Conservation (phyloP, 1,284 basidiomycete species). For the Apiotrichum veenhuisii region DNA sequence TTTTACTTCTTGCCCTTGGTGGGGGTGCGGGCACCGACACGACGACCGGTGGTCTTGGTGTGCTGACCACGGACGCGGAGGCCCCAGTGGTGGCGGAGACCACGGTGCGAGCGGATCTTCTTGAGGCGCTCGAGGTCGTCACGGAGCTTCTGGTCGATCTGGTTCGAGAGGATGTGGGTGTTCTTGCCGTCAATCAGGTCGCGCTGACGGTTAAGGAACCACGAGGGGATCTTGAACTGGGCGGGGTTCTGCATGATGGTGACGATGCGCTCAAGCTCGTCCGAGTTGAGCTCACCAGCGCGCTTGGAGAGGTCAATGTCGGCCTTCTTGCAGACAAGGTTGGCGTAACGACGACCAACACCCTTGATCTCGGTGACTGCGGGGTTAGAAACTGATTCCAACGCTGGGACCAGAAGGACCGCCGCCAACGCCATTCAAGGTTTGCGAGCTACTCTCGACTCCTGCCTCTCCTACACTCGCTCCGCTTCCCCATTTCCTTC, state of each 20-base stretch:
- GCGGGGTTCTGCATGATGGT: constrained; percentile 99
- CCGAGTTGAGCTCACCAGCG: constrained; percentile 89
- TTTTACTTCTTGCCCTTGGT: constrained; percentile 30
- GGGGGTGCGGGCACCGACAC: constrained; percentile 25
- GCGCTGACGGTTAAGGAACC: constrained; percentile 99
- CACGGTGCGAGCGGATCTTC: constrained; percentile 99
- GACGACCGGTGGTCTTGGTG: constrained; percentile 82
- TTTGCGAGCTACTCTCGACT: too few relatives aligned
- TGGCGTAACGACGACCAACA: constrained; percentile 97
- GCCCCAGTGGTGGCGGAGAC: constrained; percentile 96
- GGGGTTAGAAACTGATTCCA: background rate
- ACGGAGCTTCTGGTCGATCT: constrained; percentile 96
- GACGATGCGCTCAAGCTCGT: constrained; percentile 97
- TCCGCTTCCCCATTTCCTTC: background rate
- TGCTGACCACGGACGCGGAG: constrained; percentile 95
- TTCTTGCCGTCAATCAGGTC: constrained; percentile 98
- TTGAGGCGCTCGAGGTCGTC: constrained; percentile 98
- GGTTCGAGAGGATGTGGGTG: constrained; percentile 93
- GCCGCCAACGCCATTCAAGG: too few relatives aligned
- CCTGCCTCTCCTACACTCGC: too few relatives aligned
- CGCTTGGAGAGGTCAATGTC: constrained; percentile 99
- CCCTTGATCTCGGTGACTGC: constrained; percentile 65
- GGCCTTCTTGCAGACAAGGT: constrained; percentile 99
- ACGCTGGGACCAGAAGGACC: too few relatives aligned
- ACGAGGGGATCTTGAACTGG: constrained; percentile 97